Evolutionary conservation across 805 yeast species (phyloP), one percentile per base, ranked within the genome.

Genomic region (Myxozyma kluyveri): DNA sequence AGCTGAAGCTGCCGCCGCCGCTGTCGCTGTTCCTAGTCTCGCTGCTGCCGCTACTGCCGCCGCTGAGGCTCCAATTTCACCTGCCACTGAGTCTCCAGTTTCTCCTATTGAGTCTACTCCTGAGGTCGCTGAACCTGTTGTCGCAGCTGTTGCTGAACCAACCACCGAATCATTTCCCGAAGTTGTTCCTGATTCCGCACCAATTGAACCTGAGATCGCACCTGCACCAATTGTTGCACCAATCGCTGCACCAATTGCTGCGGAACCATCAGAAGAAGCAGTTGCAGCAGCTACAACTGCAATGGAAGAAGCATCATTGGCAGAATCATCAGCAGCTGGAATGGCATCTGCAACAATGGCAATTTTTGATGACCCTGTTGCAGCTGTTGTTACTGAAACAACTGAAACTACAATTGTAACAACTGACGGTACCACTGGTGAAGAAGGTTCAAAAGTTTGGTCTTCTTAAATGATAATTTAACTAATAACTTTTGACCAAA

Each of bases 221-320:
- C 18, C 45, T 29, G 48, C 9, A 18, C 31, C 39, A 7, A 19
- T 14, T 36, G 42, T 35, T 40, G 46, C 7, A 40, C 14, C 4
- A 12, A 18, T 5, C 4, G 46, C 19, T 9, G 39, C 46, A 9
- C 39, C 46, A 6, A 23, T n/a, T 14, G 46, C 42, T 9, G 43
- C 46, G 7, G 42, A 19, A 29, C 9, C 40, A n/a, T 37, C 41
- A 18, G 23, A 5, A 2, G 52, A 4, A 2, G 48, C 32, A 4
- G 39, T 42, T 5, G 41, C 42, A 21, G 45, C 23, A 17, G 50
- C n/a, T n/a, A n/a, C n/a, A n/a, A n/a, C n/a, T n/a, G n/a, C n/a
- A n/a, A n/a, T n/a, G n/a, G n/a, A n/a, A n/a, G n/a, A n/a, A n/a
- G n/a, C n/a, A n/a, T n/a, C n/a, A n/a, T n/a, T n/a, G n/a, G n/a